Evolutionary conservation across 306 rosid genomes (phyloP).

Genomic region (Prunus padus): DNA sequence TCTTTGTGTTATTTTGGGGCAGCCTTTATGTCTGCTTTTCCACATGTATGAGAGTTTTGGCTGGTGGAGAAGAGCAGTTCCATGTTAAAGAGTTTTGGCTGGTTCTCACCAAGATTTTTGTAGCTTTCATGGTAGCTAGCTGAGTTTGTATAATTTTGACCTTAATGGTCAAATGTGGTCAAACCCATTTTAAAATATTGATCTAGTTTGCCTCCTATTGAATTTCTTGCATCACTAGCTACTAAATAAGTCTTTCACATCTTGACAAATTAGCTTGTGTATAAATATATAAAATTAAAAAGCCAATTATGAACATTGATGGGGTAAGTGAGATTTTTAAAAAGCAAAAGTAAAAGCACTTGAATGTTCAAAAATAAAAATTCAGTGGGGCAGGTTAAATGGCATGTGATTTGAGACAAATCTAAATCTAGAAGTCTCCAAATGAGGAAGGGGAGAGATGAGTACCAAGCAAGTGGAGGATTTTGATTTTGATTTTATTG

Average conservation of each 20-base stretch:
- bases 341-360: not conserved
- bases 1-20: conserved; percentile 23
- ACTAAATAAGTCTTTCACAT: not conserved
- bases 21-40: conserved; percentile 94
- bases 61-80: conserved; percentile 95
- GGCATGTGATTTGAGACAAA: conserved; percentile 8
- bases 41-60: conserved; percentile 97
- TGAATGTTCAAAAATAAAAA: not conserved
- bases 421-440: conserved; percentile 7
- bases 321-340: not conserved
- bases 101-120: not conserved
- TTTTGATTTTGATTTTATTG: not conserved
- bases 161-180: not conserved
- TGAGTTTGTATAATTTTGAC: not conserved
- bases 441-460: not conserved
- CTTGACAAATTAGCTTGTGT: not conserved
- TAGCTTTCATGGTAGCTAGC: not conserved
- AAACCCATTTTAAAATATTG: not conserved
- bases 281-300: not conserved
- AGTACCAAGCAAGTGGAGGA: not conserved
- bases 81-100: no score
- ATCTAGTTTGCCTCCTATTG: not conserved
- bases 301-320: not conserved
- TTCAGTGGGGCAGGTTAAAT: not conserved
- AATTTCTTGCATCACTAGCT: not conserved